Conservation (phyloP, 768 basidiomycete genomes). For the Harrya chromipes region DNA sequence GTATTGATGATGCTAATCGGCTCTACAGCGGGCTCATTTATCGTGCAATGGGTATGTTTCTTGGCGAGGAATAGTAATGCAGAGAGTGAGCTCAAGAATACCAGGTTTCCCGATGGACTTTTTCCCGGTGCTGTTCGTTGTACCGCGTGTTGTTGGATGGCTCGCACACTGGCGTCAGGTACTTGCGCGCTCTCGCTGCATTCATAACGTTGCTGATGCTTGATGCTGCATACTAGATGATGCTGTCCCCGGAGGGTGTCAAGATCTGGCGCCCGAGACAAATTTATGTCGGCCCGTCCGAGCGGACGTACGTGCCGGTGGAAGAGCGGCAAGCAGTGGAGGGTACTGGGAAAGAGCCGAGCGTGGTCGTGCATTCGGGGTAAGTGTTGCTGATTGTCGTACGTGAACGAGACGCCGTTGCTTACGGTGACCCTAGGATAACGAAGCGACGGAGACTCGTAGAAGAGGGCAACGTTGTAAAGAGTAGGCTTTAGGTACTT, state of each 20-base stretch:
- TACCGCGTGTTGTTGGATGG: constrained; percentile 92
- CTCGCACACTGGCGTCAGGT: constrained; percentile 90
- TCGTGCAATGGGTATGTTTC: constrained; percentile 76
- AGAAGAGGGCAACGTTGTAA: constrained; percentile 22
- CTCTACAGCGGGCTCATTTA: constrained; percentile 75
- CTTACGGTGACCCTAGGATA: constrained; percentile 21
- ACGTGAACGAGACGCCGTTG: neutral
- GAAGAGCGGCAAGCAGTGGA: constrained; percentile 54
- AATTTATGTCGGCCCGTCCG: constrained; percentile 74
- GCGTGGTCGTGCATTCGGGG: constrained; percentile 70
- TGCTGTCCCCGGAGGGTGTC: constrained; percentile 84
- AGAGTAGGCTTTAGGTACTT: constrained; percentile 25
- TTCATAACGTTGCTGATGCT: constrained; percentile 2
- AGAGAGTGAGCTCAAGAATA: neutral
- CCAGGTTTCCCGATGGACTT: constrained; percentile 90
- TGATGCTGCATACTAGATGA: constrained; percentile 57
- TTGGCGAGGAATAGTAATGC: neutral
- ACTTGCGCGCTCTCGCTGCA: constrained; percentile 8
- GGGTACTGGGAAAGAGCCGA: constrained; percentile 57
- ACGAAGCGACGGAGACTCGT: constrained; percentile 32
- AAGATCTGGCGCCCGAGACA: constrained; percentile 93
- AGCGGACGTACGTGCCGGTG: constrained; percentile 72
- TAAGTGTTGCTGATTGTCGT: constrained; percentile 36
- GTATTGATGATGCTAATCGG: neutral
- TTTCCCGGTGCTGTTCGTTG: constrained; percentile 91